Base-by-base conservation (phyloP, 1,284 basidiomycete genomes). In the Sphaerobolus stellatus region DNA sequence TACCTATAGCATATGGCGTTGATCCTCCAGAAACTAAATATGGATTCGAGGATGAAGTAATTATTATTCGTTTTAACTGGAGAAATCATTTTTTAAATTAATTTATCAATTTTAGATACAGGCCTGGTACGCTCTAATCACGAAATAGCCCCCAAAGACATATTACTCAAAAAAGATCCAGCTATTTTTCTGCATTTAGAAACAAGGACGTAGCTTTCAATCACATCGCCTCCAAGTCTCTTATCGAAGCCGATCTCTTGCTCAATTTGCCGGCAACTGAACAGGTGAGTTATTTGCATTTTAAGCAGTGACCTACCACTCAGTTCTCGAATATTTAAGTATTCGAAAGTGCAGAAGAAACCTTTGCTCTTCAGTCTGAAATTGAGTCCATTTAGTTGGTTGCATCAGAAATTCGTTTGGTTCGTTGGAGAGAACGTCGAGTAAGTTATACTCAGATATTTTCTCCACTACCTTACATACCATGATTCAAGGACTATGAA, bases 121-220 rank as follows among this genome's bases (percentile, higher is more conserved):
- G 58, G 74, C 82, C 52, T 85, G 85, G 84, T 84, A 59, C 54
- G 71, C 36, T n/a, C 22, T 33, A n/a, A 30, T 36, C 46, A 6
- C 9, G 24, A 38, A 31, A 13, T 31, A 28, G 34, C 22, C n/a
- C 28, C 13, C n/a, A 16, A 14, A 2, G 22, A 7, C 6, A 20
- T 47, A 31, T 1, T 43, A 16, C 40, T 29, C n/a, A n/a, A n/a
- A n/a, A n/a, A n/a, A n/a, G n/a, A 57, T 63, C 0, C 64, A 92
- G 86, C 64, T 91, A 88, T 67, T 94, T 96, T 64, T 79, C 89
- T 13, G 89, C 92, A 0, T 86, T 89, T 69, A 75, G 75, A 61
- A 95, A 94, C 68, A 86, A 92, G 67, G 96, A 98, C 59, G 83
- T 97, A 16, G 92, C 92, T 0, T 97, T 95, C 69, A 81, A 90